Conservation (phyloP, 495 filamentous ascomycete species). For the Daldinia grandis region DNA sequence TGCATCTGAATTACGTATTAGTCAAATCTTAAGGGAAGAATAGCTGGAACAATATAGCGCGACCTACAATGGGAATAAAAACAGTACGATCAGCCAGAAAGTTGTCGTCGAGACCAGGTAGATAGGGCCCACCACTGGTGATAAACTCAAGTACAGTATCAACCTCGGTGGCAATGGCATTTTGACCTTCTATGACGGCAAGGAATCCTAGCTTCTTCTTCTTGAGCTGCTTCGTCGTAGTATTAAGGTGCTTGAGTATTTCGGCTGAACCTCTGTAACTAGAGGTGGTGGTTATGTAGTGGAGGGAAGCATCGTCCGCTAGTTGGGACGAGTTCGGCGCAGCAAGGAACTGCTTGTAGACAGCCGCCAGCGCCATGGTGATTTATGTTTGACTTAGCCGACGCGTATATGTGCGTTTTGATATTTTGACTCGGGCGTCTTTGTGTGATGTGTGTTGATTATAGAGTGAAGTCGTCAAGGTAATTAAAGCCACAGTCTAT, state of each 20-base stretch:
- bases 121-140: constrained; percentile 81
- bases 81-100: constrained; percentile 86
- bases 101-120: constrained; percentile 92
- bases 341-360: constrained; percentile 82
- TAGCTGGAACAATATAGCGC: constrained; percentile 4
- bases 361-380: constrained; percentile 69
- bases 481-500: not conserved
- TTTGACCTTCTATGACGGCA: constrained; percentile 71
- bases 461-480: not conserved
- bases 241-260: constrained; percentile 79
- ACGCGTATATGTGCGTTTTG: constrained; percentile 11
- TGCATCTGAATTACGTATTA: constrained; percentile 69
- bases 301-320: constrained; percentile 74
- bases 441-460: constrained; percentile 7
- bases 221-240: constrained; percentile 71
- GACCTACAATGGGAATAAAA: constrained; percentile 80
- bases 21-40: constrained; percentile 39
- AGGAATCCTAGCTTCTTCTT: constrained; percentile 82
- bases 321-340: constrained; percentile 71
- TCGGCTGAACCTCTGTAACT: constrained; percentile 71
- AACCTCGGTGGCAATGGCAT: constrained; percentile 76
- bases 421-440: constrained; percentile 4
- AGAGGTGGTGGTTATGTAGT: constrained; percentile 92
- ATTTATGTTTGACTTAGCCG: constrained; percentile 5
- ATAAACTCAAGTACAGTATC: constrained; percentile 87